Evolutionary conservation across 805 yeast species (phyloP).

Genomic region (Cyberlindnera mycetangii): DNA sequence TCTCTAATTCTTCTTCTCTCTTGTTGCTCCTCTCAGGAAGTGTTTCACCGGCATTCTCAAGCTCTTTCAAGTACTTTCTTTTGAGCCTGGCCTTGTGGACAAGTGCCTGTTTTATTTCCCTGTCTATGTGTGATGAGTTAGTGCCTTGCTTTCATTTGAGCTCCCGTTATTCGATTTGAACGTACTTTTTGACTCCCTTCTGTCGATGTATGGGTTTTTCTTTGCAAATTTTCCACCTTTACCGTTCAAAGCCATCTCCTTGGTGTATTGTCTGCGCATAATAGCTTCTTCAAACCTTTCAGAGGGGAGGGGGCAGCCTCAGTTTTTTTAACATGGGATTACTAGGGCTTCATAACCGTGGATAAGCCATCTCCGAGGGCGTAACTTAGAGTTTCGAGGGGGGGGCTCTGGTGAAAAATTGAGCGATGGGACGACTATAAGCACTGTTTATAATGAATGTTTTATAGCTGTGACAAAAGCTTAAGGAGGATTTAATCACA

Average conservation of each 20-base stretch:
- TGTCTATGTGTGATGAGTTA: constrained; percentile 27
- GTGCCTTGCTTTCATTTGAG: background rate
- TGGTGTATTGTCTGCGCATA: background rate
- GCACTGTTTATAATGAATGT: background rate
- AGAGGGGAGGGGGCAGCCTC: background rate
- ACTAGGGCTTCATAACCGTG: background rate
- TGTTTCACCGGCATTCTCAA: constrained; percentile 66
- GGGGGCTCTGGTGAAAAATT: constrained; percentile 1
- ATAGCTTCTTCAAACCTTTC: background rate
- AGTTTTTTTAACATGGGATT: too few species aligned
- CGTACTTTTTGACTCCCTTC: constrained; percentile 26
- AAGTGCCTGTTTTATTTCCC: constrained; percentile 75
- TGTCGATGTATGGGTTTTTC: constrained; percentile 26
- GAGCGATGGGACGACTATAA: background rate
- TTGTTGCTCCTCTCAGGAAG: constrained; percentile 42
- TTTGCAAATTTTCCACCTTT: constrained; percentile 12
- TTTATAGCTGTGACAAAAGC: background rate
- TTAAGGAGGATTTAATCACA: background rate
- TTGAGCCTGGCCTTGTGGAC: constrained; percentile 78
- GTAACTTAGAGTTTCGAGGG: background rate
- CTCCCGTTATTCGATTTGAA: background rate
- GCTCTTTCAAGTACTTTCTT: constrained; percentile 74
- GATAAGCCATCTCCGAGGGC: background rate
- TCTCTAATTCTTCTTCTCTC: constrained; percentile 21
- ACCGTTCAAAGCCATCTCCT: constrained; percentile 11